phyloP scores from a whole-genome alignment of 139 green algal genomes.

The Chlorella sp. region DNA sequence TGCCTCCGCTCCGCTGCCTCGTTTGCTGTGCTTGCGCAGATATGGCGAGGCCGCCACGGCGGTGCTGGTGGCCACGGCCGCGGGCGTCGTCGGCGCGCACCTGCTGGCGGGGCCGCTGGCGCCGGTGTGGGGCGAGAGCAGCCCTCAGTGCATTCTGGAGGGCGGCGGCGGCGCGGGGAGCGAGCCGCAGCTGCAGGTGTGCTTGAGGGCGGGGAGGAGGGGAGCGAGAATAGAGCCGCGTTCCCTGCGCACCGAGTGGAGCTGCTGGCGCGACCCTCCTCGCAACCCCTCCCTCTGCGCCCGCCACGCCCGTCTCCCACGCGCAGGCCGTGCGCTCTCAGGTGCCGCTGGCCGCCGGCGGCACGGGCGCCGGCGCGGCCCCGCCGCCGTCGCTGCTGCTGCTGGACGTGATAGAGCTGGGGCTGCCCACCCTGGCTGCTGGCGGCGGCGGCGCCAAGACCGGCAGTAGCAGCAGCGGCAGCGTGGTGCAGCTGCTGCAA shows the following conservation, averaged over 20 bases:
- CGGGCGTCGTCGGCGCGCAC: constrained; percentile 21
- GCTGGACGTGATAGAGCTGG: constrained; percentile 21
- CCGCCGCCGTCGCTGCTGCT: constrained; percentile 18
- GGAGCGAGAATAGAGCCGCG: background rate
- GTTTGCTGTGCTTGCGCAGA: constrained; percentile 18
- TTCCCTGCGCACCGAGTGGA: no score
- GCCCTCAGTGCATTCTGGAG: constrained; percentile 31
- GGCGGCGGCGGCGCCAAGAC: no score
- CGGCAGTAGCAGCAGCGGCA: background rate
- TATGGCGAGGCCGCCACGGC: constrained; percentile 22
- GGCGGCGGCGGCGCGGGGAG: no score
- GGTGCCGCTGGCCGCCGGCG: background rate
- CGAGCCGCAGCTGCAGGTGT: no score
- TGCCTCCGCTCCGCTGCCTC: background rate
- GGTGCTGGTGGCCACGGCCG: constrained; percentile 19
- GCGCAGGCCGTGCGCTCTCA: constrained; percentile 18
- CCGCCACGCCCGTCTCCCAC: no score
- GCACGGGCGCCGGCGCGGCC: background rate
- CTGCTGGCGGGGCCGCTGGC: constrained; percentile 29
- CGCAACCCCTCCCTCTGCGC: no score
- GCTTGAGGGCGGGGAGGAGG: constrained; percentile 7
- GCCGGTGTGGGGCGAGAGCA: constrained; percentile 25
- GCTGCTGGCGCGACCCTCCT: no score
- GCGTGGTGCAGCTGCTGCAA: constrained; percentile 4
- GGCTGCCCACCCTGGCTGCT: background rate